Evolutionary conservation across 768 basidiomycete genomes (phyloP), one percentile per base, ranked within the genome.

Genomic region (Suillus subaureus): DNA sequence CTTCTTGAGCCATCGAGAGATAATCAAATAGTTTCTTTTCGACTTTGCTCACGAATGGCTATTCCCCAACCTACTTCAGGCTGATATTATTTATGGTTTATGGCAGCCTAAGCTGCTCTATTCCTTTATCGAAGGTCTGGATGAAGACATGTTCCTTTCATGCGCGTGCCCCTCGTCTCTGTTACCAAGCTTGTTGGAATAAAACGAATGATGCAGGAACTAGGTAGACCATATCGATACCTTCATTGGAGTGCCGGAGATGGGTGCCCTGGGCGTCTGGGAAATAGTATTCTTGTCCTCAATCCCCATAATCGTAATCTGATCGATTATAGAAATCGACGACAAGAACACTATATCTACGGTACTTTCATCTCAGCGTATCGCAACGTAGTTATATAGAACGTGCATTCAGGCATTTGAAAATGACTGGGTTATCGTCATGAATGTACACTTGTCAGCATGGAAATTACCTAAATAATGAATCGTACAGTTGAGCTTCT

Each of bases 401-500:
- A 58, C 37, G 37, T 57, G 23, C 8, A 40, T 40, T 39, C n/a
- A 18, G 26, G 18, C 6, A 28, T 37, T 42, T 42, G 18, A 23
- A 21, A 42, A 60, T 37, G 15, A 9, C 39, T 58, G 37, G 54
- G 15, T 37, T 58, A 42, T 60, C 39, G 26, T 66, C 57, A 69
- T 77, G 66, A 75, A 70, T 55, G 64, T 72, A 73, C 72, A 76
- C 61, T 64, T 62, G 69, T 67, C 61, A 63, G 40, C 63, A 57
- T 66, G 51, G 69, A 57, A 65, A 62, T 70, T 49, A 55, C 71
- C 70, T 72, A 75, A 40, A 15, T 63, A 55, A 28, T 70, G 76
- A 61, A 76, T 73, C 68, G 63, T 75, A 76, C 73, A 75, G 66
- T 70, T 71, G 52, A 66, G 37, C n/a, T 39, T 42, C 63, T 51